These are phyloP conservation scores for Pseudocercospora fuligena DNA, from an alignment of 2,329 filamentous ascomycete species.

Conservation along the genomic window DNA sequence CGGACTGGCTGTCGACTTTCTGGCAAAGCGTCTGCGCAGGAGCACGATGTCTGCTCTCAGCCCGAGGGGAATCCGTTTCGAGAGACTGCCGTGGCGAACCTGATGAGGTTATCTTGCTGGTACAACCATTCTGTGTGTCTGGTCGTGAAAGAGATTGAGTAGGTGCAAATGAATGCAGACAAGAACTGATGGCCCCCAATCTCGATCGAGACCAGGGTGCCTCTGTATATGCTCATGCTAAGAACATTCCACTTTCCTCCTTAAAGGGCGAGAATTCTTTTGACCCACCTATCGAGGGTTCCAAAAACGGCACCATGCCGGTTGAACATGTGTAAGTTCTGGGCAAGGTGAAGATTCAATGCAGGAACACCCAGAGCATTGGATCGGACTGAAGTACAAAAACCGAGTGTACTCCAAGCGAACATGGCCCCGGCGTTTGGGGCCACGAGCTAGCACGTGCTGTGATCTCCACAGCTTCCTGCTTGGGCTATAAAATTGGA, in stretches of 20 bases:
- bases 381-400: conserved; percentile 18
- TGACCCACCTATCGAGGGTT: conserved; percentile 8
- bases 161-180: not conserved
- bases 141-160: not conserved
- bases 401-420: conserved; percentile 18
- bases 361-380: conserved; percentile 1
- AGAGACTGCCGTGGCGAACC: not conserved
- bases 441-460: conserved; percentile 12
- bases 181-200: not conserved
- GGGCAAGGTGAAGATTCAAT: conserved; percentile 2
- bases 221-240: conserved; percentile 8
- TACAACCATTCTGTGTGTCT: not conserved
- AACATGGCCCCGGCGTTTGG: conserved; percentile 8
- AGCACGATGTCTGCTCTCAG: not conserved
- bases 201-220: not conserved
- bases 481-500: conserved; percentile 9
- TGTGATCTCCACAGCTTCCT: conserved; percentile 4
- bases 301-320: conserved; percentile 16
- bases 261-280: conserved; percentile 1
- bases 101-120: not conserved
- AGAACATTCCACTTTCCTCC: conserved; percentile 3
- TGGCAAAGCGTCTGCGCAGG: not conserved
- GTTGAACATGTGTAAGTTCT: not conserved
- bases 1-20: not conserved
- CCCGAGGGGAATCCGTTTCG: not conserved